These are phyloP conservation scores for Monosporozyma servazzii DNA, from an alignment of 805 yeast species.

Conservation along the genomic window DNA sequence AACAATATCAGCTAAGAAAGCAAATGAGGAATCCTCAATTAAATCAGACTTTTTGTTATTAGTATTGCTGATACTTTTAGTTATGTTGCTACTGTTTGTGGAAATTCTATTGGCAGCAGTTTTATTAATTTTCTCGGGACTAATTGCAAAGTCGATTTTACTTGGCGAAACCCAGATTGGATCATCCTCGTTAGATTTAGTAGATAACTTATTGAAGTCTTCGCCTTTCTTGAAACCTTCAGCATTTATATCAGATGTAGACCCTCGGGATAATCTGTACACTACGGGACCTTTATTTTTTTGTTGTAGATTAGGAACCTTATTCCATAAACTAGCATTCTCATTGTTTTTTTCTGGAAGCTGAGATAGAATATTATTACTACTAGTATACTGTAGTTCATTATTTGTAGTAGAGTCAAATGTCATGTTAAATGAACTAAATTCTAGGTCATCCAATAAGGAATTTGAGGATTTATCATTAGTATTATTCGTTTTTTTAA, in stretches of 20 bases:
- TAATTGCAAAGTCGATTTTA: conserved; percentile 17
- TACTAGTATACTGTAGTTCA: not conserved
- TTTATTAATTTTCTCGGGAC: not conserved
- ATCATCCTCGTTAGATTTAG: conserved; percentile 15
- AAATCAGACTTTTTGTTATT: conserved; percentile 4
- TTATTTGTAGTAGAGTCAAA: conserved; percentile 13
- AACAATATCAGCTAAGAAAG: conserved; percentile 34
- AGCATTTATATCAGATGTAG: conserved; percentile 6
- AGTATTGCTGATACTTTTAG: not conserved
- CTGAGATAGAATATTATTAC: not conserved
- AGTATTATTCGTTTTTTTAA: not conserved
- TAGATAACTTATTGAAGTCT: not conserved
- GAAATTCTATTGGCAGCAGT: not conserved
- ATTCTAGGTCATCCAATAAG: conserved; percentile 23
- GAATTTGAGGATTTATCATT: not conserved
- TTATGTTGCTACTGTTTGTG: not conserved
- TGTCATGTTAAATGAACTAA: conserved; percentile 27
- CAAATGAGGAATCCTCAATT: conserved; percentile 34
- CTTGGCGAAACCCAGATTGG: conserved; percentile 31
- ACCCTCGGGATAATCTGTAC: conserved; percentile 9
- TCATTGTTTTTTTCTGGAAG: not conserved
- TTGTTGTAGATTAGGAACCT: not conserved
- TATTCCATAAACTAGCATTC: not conserved
- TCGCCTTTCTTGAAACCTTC: not conserved
- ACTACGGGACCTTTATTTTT: conserved; percentile 7